Base-by-base conservation (phyloP, 495 filamentous ascomycete species). In the Penicillium atrosanguineum region DNA sequence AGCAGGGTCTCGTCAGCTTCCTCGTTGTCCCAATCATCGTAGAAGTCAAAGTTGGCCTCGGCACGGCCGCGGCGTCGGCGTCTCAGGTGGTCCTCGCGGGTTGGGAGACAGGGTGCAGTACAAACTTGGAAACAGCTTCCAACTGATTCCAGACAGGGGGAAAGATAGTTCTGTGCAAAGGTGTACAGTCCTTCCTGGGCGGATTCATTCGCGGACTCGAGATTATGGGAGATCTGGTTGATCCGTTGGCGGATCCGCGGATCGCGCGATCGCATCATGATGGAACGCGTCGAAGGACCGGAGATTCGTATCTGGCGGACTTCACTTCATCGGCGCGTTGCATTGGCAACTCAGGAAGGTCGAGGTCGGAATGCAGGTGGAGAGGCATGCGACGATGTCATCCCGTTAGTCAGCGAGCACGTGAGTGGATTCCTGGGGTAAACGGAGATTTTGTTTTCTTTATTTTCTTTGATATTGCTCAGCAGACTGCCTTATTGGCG, bases 11-110 rank as follows among this genome's bases (percentile, higher is more conserved):
- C 80, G 40, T 72, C 72, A 16, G 62, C 78, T 36, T 82, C 82
- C 21, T 88, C 85, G 49, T 91, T 90, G 45, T 96, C 90, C 91
- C 93, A 96, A 63, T 96, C 92, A 67, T 98, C 94, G 73, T 98
- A 98, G 75, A 98, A 98, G 60, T 96, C 95, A 60, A 98, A 98
- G 56, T 82, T 88, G 38, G 86, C 83, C 64, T 96, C 91, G 23
- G 89, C 85, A 37, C 84, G 72, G 9, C 85, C 87, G 56, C 86
- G 74, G 71, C 82, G 76, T 46, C 82, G 77, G 42, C 90, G 81
- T 6, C 88, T 83, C 20, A 83, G 72, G 38, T 87, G 87, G 60
- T 90, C 89, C 51, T 92, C 88, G 45, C 83, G 83, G 60, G 75
- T 80, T 15, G 87, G 85, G 23, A 91, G 78, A 68, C 91, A 96